Conservation (phyloP, 305 asterid genomes). For the Solanum hybrid region DNA sequence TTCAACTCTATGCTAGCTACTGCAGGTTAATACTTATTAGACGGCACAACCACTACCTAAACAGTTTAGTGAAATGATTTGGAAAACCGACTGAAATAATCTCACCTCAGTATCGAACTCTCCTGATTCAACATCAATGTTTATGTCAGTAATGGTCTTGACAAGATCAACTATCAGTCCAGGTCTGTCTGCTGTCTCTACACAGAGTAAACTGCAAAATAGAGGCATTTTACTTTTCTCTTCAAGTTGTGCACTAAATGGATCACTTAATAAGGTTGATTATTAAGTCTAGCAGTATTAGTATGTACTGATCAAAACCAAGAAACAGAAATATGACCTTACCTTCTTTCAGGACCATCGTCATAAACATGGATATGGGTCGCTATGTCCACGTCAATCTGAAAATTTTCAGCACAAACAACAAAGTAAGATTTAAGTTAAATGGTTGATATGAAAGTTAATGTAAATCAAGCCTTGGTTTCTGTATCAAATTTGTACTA, state of each 20-base stretch:
- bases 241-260: not conserved
- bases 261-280: not conserved
- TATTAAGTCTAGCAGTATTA: not conserved
- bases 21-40: not conserved
- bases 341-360: slow-evolving; percentile 76
- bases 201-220: slow-evolving; percentile 59
- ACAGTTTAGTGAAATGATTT: not conserved
- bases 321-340: not conserved
- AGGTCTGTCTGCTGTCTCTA: slow-evolving; percentile 84
- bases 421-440: slow-evolving; percentile 1
- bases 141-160: slow-evolving; percentile 69
- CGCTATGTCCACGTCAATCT: slow-evolving; percentile 74
- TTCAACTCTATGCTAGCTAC: not conserved
- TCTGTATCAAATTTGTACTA: not conserved
- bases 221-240: not conserved
- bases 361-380: slow-evolving; percentile 62
- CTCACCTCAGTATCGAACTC: slow-evolving; percentile 88
- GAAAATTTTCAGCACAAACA: slow-evolving; percentile 13
- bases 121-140: slow-evolving; percentile 68
- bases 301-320: not conserved
- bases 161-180: slow-evolving; percentile 93
- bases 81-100: not conserved
- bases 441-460: not conserved
- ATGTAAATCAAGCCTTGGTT: not conserved
- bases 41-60: not conserved